These are phyloP conservation scores for Colletotrichum abscissum DNA, from an alignment of 2,329 filamentous ascomycete genomes.

Conservation along the genomic window DNA sequence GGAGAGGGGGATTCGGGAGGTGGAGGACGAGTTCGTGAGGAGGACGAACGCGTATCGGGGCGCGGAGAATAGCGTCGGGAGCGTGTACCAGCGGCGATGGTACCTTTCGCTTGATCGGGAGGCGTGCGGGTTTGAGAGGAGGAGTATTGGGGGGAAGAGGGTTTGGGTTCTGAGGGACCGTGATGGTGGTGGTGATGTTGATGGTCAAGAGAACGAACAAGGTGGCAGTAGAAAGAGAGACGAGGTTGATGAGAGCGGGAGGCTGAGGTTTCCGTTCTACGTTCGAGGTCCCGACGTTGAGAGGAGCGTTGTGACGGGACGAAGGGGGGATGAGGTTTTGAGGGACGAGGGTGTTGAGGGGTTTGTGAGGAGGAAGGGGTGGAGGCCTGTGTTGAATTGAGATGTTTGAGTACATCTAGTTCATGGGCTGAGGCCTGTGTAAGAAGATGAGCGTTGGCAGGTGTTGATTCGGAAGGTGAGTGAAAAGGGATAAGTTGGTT, in stretches of 20 bases:
- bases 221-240: too few species aligned
- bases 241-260: slow-evolving; percentile 23
- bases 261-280: slow-evolving; percentile 67
- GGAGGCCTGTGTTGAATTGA: slow-evolving; percentile 60
- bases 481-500: too few species aligned
- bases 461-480: too few species aligned
- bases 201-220: slow-evolving; percentile 25
- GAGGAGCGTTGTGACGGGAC: slow-evolving; percentile 74
- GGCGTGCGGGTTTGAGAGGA: slow-evolving; percentile 66
- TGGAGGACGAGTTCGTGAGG: slow-evolving; percentile 65
- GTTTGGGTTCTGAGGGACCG: background rate
- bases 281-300: slow-evolving; percentile 71
- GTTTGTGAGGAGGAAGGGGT: slow-evolving; percentile 69
- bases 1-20: slow-evolving; percentile 55
- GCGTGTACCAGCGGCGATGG: slow-evolving; percentile 75
- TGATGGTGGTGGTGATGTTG: slow-evolving; percentile 39
- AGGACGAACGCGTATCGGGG: slow-evolving; percentile 74
- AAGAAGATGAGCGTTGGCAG: too few species aligned
- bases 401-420: background rate
- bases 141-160: slow-evolving; percentile 31
- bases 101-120: slow-evolving; percentile 71
- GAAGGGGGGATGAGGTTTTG: slow-evolving; percentile 68
- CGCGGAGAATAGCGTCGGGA: slow-evolving; percentile 73
- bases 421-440: too few species aligned
- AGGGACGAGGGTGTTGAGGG: slow-evolving; percentile 68